Conservation (phyloP, 2,329 filamentous ascomycete genomes). For the Cladosporium cucumerinum region DNA sequence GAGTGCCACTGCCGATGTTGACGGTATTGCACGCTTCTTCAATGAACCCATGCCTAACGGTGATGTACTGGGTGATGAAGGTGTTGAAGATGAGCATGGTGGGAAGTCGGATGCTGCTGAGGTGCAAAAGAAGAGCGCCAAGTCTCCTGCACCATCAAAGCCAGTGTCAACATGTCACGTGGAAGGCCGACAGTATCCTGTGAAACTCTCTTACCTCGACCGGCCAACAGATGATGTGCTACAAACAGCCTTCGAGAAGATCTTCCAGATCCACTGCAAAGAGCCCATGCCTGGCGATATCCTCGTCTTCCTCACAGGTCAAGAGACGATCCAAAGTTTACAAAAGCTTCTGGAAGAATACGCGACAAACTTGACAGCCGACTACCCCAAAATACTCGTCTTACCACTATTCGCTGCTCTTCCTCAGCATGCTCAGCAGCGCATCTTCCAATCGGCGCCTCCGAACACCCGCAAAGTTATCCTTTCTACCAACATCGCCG, state of each 20-base stretch:
- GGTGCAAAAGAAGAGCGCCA: background rate
- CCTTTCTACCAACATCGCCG: slow-evolving; percentile 94
- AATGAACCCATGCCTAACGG: slow-evolving; percentile 32
- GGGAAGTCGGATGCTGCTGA: slow-evolving; percentile 8
- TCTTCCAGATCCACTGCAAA: slow-evolving; percentile 82
- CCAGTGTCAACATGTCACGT: slow-evolving; percentile 58
- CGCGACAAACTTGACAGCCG: slow-evolving; percentile 60
- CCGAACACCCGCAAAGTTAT: slow-evolving; percentile 83
- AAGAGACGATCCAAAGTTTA: slow-evolving; percentile 84
- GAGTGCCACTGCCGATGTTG: slow-evolving; percentile 92
- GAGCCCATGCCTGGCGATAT: slow-evolving; percentile 93
- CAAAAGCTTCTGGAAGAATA: slow-evolving; percentile 80
- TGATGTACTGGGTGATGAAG: slow-evolving; percentile 4
- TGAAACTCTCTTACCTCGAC: slow-evolving; percentile 71
- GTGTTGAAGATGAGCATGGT: slow-evolving; percentile 1
- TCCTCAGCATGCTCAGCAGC: slow-evolving; percentile 79
- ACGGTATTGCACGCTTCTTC: slow-evolving; percentile 75
- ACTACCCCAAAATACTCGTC: slow-evolving; percentile 52
- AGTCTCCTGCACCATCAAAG: background rate
- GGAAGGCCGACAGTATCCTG: slow-evolving; percentile 82
- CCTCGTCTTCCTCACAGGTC: slow-evolving; percentile 85
- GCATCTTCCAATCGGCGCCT: slow-evolving; percentile 74
- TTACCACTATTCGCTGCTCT: slow-evolving; percentile 88
- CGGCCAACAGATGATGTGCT: slow-evolving; percentile 76
- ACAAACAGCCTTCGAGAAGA: slow-evolving; percentile 73